phyloP scores from a whole-genome alignment of 2,329 filamentous ascomycete species.

The Trichoderma koningiopsis region DNA sequence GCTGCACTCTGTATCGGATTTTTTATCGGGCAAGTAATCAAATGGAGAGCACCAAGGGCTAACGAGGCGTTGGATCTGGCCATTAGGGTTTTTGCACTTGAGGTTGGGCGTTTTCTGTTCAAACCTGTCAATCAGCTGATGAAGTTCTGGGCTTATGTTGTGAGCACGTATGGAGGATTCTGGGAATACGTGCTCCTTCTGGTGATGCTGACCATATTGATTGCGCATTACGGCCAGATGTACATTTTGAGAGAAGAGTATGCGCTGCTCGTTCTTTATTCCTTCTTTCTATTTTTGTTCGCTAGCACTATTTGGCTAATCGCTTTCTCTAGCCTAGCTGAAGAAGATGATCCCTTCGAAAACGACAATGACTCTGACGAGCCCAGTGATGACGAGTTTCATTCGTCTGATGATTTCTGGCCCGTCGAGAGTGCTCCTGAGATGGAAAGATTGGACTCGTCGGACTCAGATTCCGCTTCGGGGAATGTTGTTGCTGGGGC shows the following conservation, averaged over 20 bases:
- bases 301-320: background rate
- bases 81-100: too few species aligned
- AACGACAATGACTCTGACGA: background rate
- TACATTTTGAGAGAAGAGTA: background rate
- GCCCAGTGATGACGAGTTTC: background rate
- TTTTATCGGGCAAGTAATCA: background rate
- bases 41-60: too few species aligned
- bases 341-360: background rate
- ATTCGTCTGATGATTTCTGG: background rate
- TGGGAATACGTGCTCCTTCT: background rate
- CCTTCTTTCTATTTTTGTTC: background rate
- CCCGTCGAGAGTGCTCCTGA: background rate
- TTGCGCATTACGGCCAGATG: background rate
- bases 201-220: background rate
- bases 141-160: too few species aligned
- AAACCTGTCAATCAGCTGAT: too few species aligned
- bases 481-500: background rate
- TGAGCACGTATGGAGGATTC: background rate
- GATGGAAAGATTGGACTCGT: background rate
- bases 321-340: background rate
- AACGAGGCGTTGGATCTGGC: background rate
- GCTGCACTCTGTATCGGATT: background rate
- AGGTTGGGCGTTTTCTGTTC: background rate
- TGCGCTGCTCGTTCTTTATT: background rate
- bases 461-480: background rate